Evolutionary conservation across 805 yeast genomes (phyloP).

Genomic region (Starmerella floris): DNA sequence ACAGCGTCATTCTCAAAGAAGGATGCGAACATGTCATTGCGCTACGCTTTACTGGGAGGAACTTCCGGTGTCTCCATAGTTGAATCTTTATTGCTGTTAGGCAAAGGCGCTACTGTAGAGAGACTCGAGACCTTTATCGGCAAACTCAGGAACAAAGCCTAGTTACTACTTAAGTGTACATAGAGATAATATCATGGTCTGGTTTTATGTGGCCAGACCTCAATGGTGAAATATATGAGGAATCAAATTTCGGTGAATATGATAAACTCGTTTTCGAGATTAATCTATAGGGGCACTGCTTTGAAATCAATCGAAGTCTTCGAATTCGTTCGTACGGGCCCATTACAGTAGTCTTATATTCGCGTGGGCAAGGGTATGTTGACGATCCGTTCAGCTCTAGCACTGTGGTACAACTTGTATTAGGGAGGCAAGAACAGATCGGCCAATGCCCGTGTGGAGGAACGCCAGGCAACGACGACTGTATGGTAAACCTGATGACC

Average conservation of each 20-base stretch:
- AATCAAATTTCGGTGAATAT: no score
- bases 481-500: constrained; percentile 18
- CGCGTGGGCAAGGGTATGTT: no score
- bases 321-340: no score
- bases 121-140: not conserved
- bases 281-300: no score
- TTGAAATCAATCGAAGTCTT: no score
- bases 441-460: constrained; percentile 17
- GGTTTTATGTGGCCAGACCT: no score
- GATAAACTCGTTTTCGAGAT: no score
- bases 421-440: no score
- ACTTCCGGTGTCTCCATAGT: constrained; percentile 59
- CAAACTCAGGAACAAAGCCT: not conserved
- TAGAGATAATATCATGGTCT: not conserved
- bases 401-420: no score
- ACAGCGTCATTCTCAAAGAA: constrained; percentile 13
- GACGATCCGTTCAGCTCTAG: no score
- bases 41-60: constrained; percentile 61
- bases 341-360: no score
- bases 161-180: constrained; percentile 1
- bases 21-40: constrained; percentile 39
- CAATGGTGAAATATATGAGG: no score
- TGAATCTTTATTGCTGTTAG: constrained; percentile 42
- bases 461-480: constrained; percentile 17
- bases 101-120: constrained; percentile 20